Conservation (phyloP, 2,329 filamentous ascomycete species). For the Fusarium begoniae region DNA sequence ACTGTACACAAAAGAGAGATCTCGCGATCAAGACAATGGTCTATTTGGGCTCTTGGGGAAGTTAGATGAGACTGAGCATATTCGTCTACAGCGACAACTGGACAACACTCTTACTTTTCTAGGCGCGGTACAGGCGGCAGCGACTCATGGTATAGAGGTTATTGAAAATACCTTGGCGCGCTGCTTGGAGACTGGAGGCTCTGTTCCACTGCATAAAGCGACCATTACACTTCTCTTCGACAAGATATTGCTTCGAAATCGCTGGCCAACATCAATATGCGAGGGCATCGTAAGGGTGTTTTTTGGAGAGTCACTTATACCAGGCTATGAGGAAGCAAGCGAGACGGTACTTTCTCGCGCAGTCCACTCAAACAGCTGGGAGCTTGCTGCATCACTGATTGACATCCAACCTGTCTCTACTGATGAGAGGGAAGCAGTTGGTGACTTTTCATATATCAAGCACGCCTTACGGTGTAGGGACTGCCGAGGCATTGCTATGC, state of each 20-base stretch:
- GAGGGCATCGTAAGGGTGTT: not conserved
- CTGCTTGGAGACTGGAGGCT: not conserved
- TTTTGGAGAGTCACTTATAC: not conserved
- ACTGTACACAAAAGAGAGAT: not conserved
- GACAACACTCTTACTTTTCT: not conserved
- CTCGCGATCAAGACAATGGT: not conserved
- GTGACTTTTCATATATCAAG: not conserved
- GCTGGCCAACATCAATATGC: not conserved
- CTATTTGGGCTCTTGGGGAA: not conserved
- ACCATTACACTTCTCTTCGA: not conserved
- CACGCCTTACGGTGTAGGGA: not conserved
- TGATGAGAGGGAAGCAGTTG: not conserved
- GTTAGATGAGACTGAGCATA: not conserved
- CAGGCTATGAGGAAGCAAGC: not conserved
- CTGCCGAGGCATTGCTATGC: not conserved
- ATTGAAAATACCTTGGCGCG: not conserved
- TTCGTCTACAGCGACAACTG: not conserved
- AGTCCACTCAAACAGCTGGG: not conserved
- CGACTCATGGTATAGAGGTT: too few relatives aligned
- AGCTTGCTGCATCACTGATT: not conserved
- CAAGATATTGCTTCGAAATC: not conserved
- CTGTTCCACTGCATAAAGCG: not conserved
- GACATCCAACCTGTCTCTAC: not conserved
- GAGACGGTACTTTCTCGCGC: not conserved
- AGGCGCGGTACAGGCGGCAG: not conserved